A percentile compares a stretch with the other conserved stretches of the same genome.
Evolutionary conservation across 169 alveolate genomes (phyloP).

Genomic region (Pseudocohnilembus persalinus): DNA sequence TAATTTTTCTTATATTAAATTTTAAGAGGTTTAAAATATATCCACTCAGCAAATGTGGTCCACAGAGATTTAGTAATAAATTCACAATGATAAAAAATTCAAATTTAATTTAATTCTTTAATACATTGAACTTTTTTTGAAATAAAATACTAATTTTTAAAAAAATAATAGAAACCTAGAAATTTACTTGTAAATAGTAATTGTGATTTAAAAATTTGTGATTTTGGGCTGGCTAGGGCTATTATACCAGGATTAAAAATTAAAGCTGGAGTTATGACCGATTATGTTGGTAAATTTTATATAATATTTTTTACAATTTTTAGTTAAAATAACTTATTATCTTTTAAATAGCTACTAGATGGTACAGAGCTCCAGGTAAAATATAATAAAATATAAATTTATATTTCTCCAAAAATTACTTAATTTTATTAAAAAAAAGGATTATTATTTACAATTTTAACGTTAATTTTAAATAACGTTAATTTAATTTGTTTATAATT

Average conservation of each 20-base stretch:
- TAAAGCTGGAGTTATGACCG: constrained; percentile 70
- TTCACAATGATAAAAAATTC: no score
- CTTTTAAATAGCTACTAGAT: constrained; percentile 66
- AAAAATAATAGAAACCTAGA: constrained; percentile 58
- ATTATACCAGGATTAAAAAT: constrained; percentile 56
- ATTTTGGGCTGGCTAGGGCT: constrained; percentile 80
- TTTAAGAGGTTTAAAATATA: constrained; percentile 61
- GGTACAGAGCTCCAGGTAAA: constrained; percentile 91
- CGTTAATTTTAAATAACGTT: no score
- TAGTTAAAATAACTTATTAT: no score
- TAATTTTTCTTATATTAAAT: constrained; percentile 69
- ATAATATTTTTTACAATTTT: neutral
- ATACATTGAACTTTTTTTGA: no score
- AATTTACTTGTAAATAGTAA: constrained; percentile 67
- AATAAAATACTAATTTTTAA: neutral
- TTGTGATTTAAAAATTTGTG: constrained; percentile 75
- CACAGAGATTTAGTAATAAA: constrained; percentile 58
- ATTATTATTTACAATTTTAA: no score
- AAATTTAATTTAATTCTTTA: no score
- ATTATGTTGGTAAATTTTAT: constrained; percentile 53
- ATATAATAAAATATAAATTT: no score
- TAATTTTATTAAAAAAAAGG: no score
- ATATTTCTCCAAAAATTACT: no score
- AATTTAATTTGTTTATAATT: no score
- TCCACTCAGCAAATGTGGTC: constrained; percentile 59